A percentile compares a stretch with the other conserved stretches of the same genome.
Conservation (phyloP, 306 rosid genomes). For the Aeschynomene evenia region DNA sequence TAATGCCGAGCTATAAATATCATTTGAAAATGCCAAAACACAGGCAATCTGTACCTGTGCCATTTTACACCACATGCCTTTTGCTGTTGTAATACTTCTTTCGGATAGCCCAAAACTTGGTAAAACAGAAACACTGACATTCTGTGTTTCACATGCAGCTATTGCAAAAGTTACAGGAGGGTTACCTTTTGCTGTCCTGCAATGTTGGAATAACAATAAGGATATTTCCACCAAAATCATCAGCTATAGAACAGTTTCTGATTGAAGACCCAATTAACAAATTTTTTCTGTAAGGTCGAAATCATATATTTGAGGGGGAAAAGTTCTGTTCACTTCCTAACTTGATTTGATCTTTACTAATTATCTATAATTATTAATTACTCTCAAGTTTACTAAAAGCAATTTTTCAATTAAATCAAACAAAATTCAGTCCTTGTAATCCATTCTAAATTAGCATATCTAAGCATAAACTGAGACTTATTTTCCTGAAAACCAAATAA, state of each 20-base stretch:
- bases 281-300: too few relatives aligned
- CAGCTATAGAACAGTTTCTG: constrained; percentile 23
- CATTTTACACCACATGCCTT: constrained; percentile 85
- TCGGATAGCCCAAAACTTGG: constrained; percentile 88
- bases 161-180: constrained; percentile 91
- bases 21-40: constrained; percentile 10
- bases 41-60: constrained; percentile 55
- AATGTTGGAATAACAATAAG: constrained; percentile 38
- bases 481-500: background rate
- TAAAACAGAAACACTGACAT: constrained; percentile 86
- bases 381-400: too few relatives aligned
- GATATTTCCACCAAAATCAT: constrained; percentile 32
- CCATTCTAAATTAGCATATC: background rate
- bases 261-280: background rate
- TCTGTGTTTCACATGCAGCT: constrained; percentile 98
- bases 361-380: too few relatives aligned
- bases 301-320: too few relatives aligned
- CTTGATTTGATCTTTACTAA: too few relatives aligned
- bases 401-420: background rate
- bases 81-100: constrained; percentile 69
- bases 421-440: background rate
- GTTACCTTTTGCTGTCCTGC: constrained; percentile 88
- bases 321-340: too few relatives aligned
- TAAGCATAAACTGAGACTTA: background rate
- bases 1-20: constrained; percentile 3